Conservation (phyloP, 83 land plant genomes). For the Isoetes engelmannii region DNA sequence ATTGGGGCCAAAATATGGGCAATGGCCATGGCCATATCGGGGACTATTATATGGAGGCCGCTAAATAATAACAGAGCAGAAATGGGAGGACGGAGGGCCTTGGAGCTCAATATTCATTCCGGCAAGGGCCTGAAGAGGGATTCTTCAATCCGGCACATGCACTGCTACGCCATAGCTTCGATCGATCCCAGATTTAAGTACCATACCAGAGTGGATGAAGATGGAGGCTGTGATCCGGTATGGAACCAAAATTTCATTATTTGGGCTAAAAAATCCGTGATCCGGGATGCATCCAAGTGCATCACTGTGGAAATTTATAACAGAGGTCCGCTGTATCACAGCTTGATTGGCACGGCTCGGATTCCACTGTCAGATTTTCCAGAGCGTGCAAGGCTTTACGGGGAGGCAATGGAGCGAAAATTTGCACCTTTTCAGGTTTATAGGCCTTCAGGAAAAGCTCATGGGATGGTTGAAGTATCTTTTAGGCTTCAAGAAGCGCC, state of each 20-base stretch:
- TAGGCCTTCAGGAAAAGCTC: neutral
- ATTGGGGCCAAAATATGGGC: no score
- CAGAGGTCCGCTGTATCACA: neutral
- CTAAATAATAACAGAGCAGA: no score
- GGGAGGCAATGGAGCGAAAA: neutral
- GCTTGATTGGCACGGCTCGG: neutral
- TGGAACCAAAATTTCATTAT: slow-evolving; percentile 8
- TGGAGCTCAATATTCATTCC: no score
- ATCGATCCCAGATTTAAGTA: neutral
- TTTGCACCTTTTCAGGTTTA: neutral
- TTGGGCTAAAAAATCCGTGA: neutral
- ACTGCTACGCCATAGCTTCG: neutral
- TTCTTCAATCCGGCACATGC: neutral
- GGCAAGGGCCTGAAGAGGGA: no score
- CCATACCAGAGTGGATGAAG: slow-evolving; percentile 1
- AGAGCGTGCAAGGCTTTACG: neutral
- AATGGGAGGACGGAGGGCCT: no score
- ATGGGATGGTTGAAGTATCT: neutral
- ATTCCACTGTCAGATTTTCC: neutral
- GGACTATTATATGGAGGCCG: no score
- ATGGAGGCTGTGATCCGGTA: neutral
- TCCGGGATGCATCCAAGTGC: neutral
- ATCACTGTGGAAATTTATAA: slow-evolving; percentile 1
- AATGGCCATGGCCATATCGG: no score
- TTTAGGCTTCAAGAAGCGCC: neutral